Conservation (phyloP, 208 protist genomes). For the Crithidia bombi region DNA sequence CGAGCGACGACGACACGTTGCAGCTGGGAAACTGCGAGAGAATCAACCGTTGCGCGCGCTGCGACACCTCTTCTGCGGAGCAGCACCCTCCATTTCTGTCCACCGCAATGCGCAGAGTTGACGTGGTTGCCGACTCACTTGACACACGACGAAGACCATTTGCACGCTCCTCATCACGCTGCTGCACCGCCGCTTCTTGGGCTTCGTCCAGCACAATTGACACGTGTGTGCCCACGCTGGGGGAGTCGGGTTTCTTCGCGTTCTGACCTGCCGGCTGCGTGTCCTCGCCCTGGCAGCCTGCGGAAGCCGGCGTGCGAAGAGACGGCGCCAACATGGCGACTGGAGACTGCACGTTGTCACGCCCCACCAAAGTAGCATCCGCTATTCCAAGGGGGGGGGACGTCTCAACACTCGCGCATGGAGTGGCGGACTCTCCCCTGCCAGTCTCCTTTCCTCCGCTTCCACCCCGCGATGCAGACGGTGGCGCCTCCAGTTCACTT, state of each 20-base stretch:
- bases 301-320: neutral
- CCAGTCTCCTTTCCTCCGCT: no score
- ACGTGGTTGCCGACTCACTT: neutral
- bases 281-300: neutral
- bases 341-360: neutral
- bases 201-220: conserved; percentile 19
- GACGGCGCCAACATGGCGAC: conserved; percentile 3
- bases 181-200: conserved; percentile 12
- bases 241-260: neutral
- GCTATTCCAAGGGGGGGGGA: neutral
- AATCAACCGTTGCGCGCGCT: neutral
- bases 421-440: neutral
- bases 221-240: conserved; percentile 1
- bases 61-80: neutral
- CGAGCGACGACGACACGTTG: conserved; percentile 2
- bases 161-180: neutral
- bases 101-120: neutral
- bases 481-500: conserved; percentile 2
- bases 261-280: neutral
- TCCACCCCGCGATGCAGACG: neutral
- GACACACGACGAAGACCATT: neutral
- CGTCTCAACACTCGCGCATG: conserved; percentile 9
- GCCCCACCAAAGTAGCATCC: neutral
- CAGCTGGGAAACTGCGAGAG: conserved; percentile 6
- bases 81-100: neutral